Evolutionary conservation across 805 yeast genomes (phyloP), one percentile per base, ranked within the genome.

Genomic region (Starmerella cellae): DNA sequence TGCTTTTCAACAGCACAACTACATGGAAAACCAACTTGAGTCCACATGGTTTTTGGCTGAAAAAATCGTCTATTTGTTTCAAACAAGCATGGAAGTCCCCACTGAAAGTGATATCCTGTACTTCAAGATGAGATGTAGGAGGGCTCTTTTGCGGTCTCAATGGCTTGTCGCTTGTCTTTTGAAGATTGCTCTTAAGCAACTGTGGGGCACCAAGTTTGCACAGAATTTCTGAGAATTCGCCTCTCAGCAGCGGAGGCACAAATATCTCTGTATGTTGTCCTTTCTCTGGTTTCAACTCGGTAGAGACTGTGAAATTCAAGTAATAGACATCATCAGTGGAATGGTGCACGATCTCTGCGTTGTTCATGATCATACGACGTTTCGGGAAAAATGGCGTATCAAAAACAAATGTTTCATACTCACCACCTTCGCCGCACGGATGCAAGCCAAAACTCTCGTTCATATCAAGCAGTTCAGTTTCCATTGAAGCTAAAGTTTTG

Each of bases 361-460:
- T 33, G 14, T 57, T 57, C 2, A 67, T 62, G 1, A 52, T 58
- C 16, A 80, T 60, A 30, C 73, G 75, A 36, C 71, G 65, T 9
- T 22, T 8, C 26, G 62, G 63, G 63, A 88, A 91, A 46, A 83
- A 78, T 0, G 95, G 94, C 1, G 93, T 83, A 60, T 91, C 95
- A 23, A 91, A 65, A 2, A 88, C 97, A 51, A 88, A 64, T 0
- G 95, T 79, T 59, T 91, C 99, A 60, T 84, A 91, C 60, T 91
- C 99, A 1, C 99, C 99, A 27, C 99, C 99, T 65, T 91, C 99
- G 13, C 99, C 99, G 64, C 98, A 91, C 0, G 91, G 76, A 59
- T 88, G 95, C 13, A 87, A 82, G 2, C 87, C 94, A 61, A 74
- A 87, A 59, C 65, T 62, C 9, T 57, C 46, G 57, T 85, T 79